phyloP scores from a whole-genome alignment of 306 rosid species.

The Quercus berberidifolia region DNA sequence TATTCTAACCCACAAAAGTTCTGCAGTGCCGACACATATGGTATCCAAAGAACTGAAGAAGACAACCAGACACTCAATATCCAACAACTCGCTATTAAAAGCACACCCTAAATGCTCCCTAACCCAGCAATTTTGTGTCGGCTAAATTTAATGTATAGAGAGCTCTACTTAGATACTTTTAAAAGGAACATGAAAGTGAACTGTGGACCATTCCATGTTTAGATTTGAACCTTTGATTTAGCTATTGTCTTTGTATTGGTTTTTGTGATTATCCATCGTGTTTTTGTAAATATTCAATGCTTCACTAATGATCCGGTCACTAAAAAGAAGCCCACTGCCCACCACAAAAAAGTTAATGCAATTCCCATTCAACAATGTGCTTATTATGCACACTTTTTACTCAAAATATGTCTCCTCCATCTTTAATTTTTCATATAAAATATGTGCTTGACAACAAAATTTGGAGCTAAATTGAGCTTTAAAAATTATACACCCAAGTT shows the following conservation, averaged over 20 bases:
- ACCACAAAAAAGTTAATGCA: neutral
- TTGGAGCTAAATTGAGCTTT: too few relatives aligned
- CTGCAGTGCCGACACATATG: neutral
- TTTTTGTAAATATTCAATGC: neutral
- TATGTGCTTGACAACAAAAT: neutral
- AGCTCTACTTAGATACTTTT: neutral
- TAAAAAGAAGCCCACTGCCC: neutral
- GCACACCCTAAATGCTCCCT: conserved; percentile 13
- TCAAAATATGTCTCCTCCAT: neutral
- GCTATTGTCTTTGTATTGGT: neutral
- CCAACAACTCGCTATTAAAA: conserved; percentile 1
- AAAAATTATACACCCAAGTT: too few relatives aligned
- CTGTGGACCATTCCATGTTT: conserved; percentile 6
- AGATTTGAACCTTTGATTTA: neutral
- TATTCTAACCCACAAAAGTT: neutral
- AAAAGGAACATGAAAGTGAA: neutral
- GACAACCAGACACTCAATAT: conserved; percentile 15
- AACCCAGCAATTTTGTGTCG: conserved; percentile 10
- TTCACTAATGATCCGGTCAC: neutral
- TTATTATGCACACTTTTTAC: neutral
- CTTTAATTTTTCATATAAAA: neutral
- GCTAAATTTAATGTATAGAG: neutral
- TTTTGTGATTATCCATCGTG: neutral
- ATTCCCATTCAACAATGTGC: neutral
- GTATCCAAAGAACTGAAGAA: conserved; percentile 3